These are phyloP conservation scores for Pseudogymnoascus sp. DNA, from an alignment of 2,329 filamentous ascomycete species.

Conservation along the genomic window DNA sequence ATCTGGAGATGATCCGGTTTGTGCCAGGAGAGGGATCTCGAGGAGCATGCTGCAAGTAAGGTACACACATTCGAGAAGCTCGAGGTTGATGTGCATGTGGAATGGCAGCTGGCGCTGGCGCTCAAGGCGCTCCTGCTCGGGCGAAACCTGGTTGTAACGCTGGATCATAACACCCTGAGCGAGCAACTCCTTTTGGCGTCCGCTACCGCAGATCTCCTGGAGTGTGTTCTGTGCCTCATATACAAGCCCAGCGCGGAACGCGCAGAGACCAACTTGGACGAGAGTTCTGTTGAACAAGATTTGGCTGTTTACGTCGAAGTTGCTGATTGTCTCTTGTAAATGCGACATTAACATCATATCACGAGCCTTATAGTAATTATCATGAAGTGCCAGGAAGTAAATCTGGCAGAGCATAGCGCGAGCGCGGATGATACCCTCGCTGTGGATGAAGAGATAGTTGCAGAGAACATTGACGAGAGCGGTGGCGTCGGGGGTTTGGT, in stretches of 20 bases:
- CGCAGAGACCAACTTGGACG: slow-evolving; percentile 95
- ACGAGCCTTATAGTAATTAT: slow-evolving; percentile 94
- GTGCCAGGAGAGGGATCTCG: slow-evolving; percentile 92
- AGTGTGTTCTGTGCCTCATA: slow-evolving; percentile 97
- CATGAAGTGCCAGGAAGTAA: slow-evolving; percentile 94
- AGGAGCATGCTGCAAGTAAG: slow-evolving; percentile 98
- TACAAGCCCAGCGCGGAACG: slow-evolving; percentile 91
- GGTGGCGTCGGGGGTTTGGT: slow-evolving; percentile 57
- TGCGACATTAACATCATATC: slow-evolving; percentile 99
- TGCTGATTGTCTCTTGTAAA: slow-evolving; percentile 91
- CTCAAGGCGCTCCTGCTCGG: slow-evolving; percentile 95
- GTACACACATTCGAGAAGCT: slow-evolving; percentile 96
- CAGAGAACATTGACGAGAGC: slow-evolving; percentile 78
- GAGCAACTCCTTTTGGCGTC: slow-evolving; percentile 93
- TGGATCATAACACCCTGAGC: slow-evolving; percentile 98
- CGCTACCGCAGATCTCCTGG: slow-evolving; percentile 95
- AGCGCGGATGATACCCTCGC: slow-evolving; percentile 90
- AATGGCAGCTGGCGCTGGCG: slow-evolving; percentile 96
- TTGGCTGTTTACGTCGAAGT: slow-evolving; percentile 94
- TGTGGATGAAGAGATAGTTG: slow-evolving; percentile 90
- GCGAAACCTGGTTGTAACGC: slow-evolving; percentile 89
- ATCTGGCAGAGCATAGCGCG: slow-evolving; percentile 98
- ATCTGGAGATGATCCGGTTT: slow-evolving; percentile 92
- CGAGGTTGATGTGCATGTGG: slow-evolving; percentile 99
- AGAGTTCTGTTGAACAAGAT: slow-evolving; percentile 98